Conservation (phyloP, 2,329 filamentous ascomycete genomes). For the Claviceps paspali region DNA sequence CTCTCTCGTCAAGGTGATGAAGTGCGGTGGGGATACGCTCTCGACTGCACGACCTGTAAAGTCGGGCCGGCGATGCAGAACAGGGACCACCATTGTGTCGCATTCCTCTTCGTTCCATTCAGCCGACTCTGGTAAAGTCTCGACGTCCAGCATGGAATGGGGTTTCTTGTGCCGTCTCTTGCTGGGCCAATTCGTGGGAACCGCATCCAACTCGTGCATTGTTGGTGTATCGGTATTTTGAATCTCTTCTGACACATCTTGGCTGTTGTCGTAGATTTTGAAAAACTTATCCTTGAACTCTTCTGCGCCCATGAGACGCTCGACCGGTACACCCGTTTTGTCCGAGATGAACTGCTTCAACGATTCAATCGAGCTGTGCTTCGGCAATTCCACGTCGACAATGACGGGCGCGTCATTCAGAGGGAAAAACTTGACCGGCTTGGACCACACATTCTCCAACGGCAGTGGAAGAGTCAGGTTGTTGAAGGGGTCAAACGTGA, state of each 20-base stretch:
- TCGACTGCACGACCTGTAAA: slow-evolving; percentile 17
- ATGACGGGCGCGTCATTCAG: slow-evolving; percentile 54
- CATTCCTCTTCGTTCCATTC: slow-evolving; percentile 47
- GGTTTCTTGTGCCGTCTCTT: slow-evolving; percentile 31
- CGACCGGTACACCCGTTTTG: slow-evolving; percentile 46
- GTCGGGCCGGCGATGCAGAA: slow-evolving; percentile 43
- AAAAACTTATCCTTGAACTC: slow-evolving; percentile 76
- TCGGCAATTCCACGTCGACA: slow-evolving; percentile 67
- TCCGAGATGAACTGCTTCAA: slow-evolving; percentile 58
- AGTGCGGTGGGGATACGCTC: slow-evolving; percentile 38
- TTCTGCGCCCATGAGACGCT: slow-evolving; percentile 64
- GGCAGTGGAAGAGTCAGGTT: slow-evolving; percentile 85
- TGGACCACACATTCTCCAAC: slow-evolving; percentile 67
- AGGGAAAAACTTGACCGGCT: slow-evolving; percentile 62
- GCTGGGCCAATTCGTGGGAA: slow-evolving; percentile 62
- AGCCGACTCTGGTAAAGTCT: slow-evolving; percentile 25
- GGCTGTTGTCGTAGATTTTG: slow-evolving; percentile 61
- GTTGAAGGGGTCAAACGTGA: slow-evolving; percentile 96
- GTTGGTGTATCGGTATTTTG: slow-evolving; percentile 48
- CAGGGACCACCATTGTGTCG: slow-evolving; percentile 54
- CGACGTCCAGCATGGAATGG: slow-evolving; percentile 35
- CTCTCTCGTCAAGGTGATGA: slow-evolving; percentile 59
- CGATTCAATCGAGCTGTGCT: slow-evolving; percentile 51
- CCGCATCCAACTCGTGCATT: slow-evolving; percentile 60
- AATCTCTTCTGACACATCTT: slow-evolving; percentile 58